These are phyloP conservation scores for Colletotrichum chrysophilum DNA, from an alignment of 2,329 filamentous ascomycete genomes.

Conservation along the genomic window DNA sequence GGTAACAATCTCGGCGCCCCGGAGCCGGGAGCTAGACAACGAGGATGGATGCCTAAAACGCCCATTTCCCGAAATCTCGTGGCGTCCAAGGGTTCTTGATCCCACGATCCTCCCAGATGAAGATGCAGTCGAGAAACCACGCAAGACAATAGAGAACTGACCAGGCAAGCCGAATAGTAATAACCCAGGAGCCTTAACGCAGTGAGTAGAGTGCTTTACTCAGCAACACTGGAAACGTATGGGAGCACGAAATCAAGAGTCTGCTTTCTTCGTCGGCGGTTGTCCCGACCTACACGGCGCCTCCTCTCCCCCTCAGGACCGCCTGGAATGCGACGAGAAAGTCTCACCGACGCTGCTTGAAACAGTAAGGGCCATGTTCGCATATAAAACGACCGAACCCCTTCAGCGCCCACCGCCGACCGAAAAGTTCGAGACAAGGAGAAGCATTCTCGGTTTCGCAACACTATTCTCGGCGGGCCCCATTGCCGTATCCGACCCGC, in stretches of 20 bases:
- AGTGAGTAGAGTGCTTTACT: neutral
- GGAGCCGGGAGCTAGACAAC: neutral
- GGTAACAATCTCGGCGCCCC: neutral
- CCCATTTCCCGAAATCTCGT: neutral
- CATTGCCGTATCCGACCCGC: neutral
- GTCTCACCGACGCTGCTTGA: neutral
- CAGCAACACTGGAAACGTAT: neutral
- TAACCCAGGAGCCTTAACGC: neutral
- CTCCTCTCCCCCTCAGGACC: neutral
- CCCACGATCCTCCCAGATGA: neutral
- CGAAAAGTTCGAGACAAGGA: neutral
- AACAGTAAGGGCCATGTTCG: neutral
- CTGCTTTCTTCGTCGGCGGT: neutral
- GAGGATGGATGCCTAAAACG: neutral
- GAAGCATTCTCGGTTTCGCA: neutral
- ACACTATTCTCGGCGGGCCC: neutral
- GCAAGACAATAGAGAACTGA: neutral
- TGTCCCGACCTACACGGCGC: neutral
- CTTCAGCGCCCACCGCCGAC: neutral
- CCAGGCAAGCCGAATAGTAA: neutral
- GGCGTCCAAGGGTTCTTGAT: neutral
- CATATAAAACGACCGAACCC: neutral
- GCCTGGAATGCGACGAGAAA: neutral
- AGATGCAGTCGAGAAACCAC: neutral
- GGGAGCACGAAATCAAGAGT: neutral